phyloP scores from a whole-genome alignment of 495 filamentous ascomycete genomes.

The Daldinia concentrica region DNA sequence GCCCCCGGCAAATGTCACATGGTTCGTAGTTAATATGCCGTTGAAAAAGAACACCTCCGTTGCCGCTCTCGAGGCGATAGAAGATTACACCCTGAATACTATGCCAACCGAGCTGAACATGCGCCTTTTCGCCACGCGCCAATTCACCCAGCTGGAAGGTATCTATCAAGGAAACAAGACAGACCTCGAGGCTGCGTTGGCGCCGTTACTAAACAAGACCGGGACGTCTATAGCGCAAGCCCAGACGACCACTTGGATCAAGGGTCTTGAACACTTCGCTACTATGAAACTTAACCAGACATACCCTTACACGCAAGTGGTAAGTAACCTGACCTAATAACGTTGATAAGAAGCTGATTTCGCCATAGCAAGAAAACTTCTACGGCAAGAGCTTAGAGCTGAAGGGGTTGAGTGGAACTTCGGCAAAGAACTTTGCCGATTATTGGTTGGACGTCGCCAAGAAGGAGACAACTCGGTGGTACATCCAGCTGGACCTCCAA shows the following conservation, averaged over 20 bases:
- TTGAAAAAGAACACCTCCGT: conserved; percentile 49
- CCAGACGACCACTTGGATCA: conserved; percentile 54
- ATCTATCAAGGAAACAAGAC: conserved; percentile 52
- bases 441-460: conserved; percentile 55
- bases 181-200: conserved; percentile 48
- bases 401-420: conserved; percentile 45
- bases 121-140: conserved; percentile 53
- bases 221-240: conserved; percentile 46
- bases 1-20: conserved; percentile 52
- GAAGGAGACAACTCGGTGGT: conserved; percentile 52
- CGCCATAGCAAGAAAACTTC: conserved; percentile 54
- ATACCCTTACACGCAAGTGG: conserved; percentile 52
- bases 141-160: conserved; percentile 55
- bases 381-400: conserved; percentile 58
- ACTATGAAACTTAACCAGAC: conserved; percentile 54
- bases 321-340: conserved; percentile 27
- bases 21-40: conserved; percentile 51
- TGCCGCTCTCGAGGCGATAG: conserved; percentile 49
- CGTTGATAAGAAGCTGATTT: conserved; percentile 21
- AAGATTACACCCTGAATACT: conserved; percentile 49
- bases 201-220: conserved; percentile 50
- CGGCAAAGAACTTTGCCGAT: conserved; percentile 49
- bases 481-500: conserved; percentile 56
- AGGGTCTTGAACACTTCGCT: conserved; percentile 53
- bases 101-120: conserved; percentile 58